A percentile compares a stretch with the other conserved stretches of the same genome.
phyloP scores from a whole-genome alignment of 139 green algal species.

The Chlamydomonas sphaeroides region DNA sequence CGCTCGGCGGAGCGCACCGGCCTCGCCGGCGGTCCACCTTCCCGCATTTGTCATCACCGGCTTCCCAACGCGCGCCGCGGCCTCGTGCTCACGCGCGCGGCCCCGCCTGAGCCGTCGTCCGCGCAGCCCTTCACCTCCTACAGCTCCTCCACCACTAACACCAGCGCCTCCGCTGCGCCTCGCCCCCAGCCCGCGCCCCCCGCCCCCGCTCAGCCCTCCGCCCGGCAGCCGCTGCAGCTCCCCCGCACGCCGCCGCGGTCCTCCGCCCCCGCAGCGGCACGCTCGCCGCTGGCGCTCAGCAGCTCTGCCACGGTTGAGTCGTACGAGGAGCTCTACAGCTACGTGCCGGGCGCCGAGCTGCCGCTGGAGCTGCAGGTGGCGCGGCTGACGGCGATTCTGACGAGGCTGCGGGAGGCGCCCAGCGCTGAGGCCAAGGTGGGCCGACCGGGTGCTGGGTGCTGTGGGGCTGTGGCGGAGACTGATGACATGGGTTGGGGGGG shows the following conservation, averaged over 20 bases:
- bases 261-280: too few relatives aligned
- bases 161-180: too few relatives aligned
- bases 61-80: too few relatives aligned
- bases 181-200: too few relatives aligned
- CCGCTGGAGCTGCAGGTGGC: neutral
- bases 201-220: too few relatives aligned
- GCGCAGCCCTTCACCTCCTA: too few relatives aligned
- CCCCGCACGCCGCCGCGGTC: neutral
- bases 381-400: neutral
- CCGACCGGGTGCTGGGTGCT: neutral
- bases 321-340: constrained; percentile 30
- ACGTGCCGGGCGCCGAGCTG: neutral
- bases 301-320: neutral
- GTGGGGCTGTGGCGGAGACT: neutral
- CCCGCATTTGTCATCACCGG: too few relatives aligned
- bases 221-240: neutral
- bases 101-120: too few relatives aligned
- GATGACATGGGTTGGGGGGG: neutral
- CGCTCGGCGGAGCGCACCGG: too few relatives aligned
- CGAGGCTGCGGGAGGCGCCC: neutral
- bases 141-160: too few relatives aligned
- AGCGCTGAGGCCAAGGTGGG: constrained; percentile 5
- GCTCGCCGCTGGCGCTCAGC: neutral
- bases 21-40: too few relatives aligned
- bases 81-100: too few relatives aligned